Percentiles rank a stretch among this genome's conserved stretches.
phyloP scores from a whole-genome alignment of 805 yeast genomes.

The Wickerhamiella domercqiae region DNA sequence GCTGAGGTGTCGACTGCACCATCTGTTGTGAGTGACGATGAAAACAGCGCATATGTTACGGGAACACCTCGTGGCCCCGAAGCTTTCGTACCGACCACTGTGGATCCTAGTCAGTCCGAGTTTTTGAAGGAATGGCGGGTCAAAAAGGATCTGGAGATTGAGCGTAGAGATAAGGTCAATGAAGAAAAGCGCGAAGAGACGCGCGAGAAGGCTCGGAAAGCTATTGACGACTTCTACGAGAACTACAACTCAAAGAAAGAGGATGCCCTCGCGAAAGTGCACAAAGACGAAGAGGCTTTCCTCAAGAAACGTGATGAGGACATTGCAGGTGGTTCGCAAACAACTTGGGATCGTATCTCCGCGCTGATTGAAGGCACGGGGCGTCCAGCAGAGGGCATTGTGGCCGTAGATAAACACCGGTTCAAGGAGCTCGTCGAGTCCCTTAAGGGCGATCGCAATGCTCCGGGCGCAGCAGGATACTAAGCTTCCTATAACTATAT shows the following conservation, averaged over 20 bases:
- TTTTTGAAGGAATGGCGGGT: conserved; percentile 66
- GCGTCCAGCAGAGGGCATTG: conserved; percentile 25
- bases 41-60: conserved; percentile 17
- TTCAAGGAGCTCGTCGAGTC: conserved; percentile 50
- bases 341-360: conserved; percentile 46
- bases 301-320: conserved; percentile 54
- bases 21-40: background rate
- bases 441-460: conserved; percentile 53
- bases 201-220: conserved; percentile 59
- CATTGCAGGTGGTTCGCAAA: conserved; percentile 25
- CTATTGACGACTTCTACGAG: conserved; percentile 84
- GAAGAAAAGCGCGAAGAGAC: conserved; percentile 48
- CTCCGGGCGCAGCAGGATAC: conserved; percentile 65
- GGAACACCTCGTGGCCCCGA: conserved; percentile 18
- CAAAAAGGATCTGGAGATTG: conserved; percentile 62
- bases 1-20: conserved; percentile 1
- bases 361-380: conserved; percentile 35
- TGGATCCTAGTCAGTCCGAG: conserved; percentile 34
- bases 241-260: conserved; percentile 77
- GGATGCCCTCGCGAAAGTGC: conserved; percentile 44
- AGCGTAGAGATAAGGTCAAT: conserved; percentile 62
- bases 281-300: conserved; percentile 55
- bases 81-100: conserved; percentile 16
- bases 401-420: conserved; percentile 49
- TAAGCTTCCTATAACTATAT: conserved; percentile 13